These are phyloP conservation scores for Castanea mollissima DNA, from an alignment of 306 rosid species.

Conservation along the genomic window DNA sequence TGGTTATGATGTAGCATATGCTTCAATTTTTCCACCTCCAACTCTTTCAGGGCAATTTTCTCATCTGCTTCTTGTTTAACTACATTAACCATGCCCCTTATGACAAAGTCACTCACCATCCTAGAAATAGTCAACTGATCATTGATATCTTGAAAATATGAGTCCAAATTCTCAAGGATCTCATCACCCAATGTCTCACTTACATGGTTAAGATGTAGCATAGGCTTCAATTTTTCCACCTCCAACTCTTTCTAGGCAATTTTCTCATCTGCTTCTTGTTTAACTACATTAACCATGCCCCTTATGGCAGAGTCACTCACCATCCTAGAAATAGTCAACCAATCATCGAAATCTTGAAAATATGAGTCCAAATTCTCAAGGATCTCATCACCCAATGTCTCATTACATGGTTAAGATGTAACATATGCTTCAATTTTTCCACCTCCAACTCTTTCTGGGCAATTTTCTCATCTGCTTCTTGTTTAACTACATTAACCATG, in stretches of 20 bases:
- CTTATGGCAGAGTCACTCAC: constrained; percentile 78
- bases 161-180: constrained; percentile 66
- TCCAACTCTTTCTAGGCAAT: constrained; percentile 68
- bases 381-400: constrained; percentile 36
- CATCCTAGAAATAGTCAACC: constrained; percentile 73
- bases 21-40: constrained; percentile 62
- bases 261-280: constrained; percentile 66
- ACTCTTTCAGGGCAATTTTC: constrained; percentile 66
- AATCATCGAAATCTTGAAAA: constrained; percentile 50
- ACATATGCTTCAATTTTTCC: constrained; percentile 49
- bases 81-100: constrained; percentile 80
- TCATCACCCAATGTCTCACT: constrained; percentile 31
- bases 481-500: constrained; percentile 45
- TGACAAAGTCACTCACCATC: constrained; percentile 80
- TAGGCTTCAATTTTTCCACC: constrained; percentile 57
- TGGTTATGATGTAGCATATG: constrained; percentile 33
- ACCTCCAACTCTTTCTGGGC: constrained; percentile 71
- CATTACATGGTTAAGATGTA: constrained; percentile 34
- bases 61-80: constrained; percentile 66
- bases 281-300: constrained; percentile 75
- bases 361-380: constrained; percentile 70
- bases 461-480: constrained; percentile 68
- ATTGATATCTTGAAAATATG: constrained; percentile 50
- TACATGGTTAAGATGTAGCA: constrained; percentile 27
- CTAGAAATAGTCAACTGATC: constrained; percentile 67